Evolutionary conservation across 306 rosid species (phyloP).

Genomic region (Sindora glabra): DNA sequence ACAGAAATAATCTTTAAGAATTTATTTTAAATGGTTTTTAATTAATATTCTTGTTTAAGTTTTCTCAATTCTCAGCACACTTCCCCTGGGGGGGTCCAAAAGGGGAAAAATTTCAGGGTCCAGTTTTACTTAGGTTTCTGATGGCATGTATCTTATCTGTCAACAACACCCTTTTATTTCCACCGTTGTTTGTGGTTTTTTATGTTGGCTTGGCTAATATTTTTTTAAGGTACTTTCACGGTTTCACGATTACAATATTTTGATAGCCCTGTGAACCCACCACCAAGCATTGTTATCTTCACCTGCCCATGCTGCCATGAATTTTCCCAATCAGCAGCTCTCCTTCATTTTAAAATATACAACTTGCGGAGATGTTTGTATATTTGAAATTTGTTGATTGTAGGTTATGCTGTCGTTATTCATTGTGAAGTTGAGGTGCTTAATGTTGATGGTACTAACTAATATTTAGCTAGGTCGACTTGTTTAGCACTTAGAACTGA

Average conservation of each 20-base stretch:
- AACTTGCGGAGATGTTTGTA: too few species aligned
- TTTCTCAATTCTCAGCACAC: neutral
- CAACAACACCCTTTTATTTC: neutral
- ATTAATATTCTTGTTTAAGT: neutral
- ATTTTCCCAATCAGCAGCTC: too few species aligned
- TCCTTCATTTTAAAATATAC: too few species aligned
- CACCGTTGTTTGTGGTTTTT: neutral
- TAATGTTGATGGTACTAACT: too few species aligned
- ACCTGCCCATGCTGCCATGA: too few species aligned
- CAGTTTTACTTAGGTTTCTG: neutral
- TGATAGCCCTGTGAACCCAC: neutral
- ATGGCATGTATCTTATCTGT: neutral
- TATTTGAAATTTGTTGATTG: too few species aligned
- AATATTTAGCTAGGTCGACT: too few species aligned
- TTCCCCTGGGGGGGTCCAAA: too few species aligned
- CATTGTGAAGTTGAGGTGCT: too few species aligned
- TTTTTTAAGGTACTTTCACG: neutral
- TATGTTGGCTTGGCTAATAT: neutral
- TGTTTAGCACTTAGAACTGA: too few species aligned
- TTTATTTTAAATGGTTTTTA: neutral
- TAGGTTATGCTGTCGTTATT: too few species aligned
- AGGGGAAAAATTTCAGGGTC: slow-evolving; percentile 1
- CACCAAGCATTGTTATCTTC: neutral
- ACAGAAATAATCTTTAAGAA: neutral
- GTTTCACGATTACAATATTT: neutral